Conservation (phyloP, 2,329 filamentous ascomycete genomes). For the Pyrenophora graminea region DNA sequence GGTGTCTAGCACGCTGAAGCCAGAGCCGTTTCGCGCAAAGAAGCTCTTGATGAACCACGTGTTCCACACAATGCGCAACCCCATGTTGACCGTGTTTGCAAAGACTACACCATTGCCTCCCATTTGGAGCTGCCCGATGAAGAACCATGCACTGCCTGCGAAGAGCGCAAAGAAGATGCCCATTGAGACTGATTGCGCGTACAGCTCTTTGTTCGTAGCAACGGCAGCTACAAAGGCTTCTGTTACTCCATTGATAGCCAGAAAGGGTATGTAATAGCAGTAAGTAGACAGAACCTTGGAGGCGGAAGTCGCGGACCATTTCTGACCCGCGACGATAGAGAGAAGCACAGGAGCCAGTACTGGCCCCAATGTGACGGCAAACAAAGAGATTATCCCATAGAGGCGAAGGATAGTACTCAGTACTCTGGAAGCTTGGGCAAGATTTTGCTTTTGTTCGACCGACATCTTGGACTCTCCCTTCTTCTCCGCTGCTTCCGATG, state of each 20-base stretch:
- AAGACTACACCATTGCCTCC: constrained; percentile 81
- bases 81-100: constrained; percentile 91
- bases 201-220: constrained; percentile 74
- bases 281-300: constrained; percentile 76
- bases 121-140: constrained; percentile 68
- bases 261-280: constrained; percentile 89
- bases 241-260: constrained; percentile 87
- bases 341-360: constrained; percentile 74
- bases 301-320: constrained; percentile 76
- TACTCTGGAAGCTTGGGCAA: constrained; percentile 53
- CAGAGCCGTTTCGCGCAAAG: constrained; percentile 27
- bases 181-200: constrained; percentile 83
- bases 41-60: constrained; percentile 65
- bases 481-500: constrained; percentile 16
- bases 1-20: constrained; percentile 23
- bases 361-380: constrained; percentile 73
- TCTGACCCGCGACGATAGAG: constrained; percentile 72
- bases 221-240: constrained; percentile 93
- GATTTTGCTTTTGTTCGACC: constrained; percentile 25
- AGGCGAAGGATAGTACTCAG: constrained; percentile 68
- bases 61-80: constrained; percentile 82
- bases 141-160: constrained; percentile 72
- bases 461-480: constrained; percentile 4
- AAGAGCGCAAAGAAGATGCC: constrained; percentile 77
- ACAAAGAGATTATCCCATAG: constrained; percentile 74